A percentile compares a stretch with the other conserved stretches of the same genome.
Conservation (phyloP, 163 green algal genomes). For the Prototheca cutis region DNA sequence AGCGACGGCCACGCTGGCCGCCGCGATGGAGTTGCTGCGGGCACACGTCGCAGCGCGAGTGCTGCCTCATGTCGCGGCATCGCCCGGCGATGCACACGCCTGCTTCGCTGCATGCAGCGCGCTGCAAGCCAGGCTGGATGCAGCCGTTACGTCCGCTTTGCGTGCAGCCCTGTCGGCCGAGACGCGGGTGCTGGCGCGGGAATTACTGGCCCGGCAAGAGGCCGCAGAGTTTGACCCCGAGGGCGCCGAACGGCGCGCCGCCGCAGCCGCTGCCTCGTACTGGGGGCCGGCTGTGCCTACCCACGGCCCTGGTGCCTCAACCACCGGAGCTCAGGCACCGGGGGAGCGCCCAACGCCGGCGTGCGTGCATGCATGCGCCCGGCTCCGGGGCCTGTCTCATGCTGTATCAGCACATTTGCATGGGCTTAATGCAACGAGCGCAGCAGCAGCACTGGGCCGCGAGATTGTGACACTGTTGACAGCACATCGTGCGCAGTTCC, state of each 20-base stretch:
- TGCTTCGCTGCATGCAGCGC: conserved; percentile 38
- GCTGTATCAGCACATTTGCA: conserved; percentile 35
- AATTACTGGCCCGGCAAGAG: conserved; percentile 47
- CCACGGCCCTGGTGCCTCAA: no score
- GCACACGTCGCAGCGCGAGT: conserved; percentile 33
- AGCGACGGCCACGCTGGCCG: conserved; percentile 21
- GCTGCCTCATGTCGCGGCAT: conserved; percentile 16
- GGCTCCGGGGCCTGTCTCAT: conserved; percentile 35
- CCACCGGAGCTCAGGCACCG: no score
- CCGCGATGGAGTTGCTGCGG: conserved; percentile 36
- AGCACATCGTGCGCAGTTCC: conserved; percentile 53
- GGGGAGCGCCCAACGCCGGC: conserved; percentile 53
- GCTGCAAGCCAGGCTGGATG: conserved; percentile 8
- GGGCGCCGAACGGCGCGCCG: no score
- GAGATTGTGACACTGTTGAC: conserved; percentile 20
- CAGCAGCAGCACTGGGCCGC: neutral
- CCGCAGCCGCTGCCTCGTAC: no score
- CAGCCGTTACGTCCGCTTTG: neutral
- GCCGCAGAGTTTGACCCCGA: conserved; percentile 49
- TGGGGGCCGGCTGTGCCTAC: no score
- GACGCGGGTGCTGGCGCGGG: conserved; percentile 29
- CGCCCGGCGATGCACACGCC: conserved; percentile 20
- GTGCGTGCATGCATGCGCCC: conserved; percentile 38
- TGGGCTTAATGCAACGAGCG: conserved; percentile 34
- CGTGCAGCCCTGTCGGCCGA: conserved; percentile 38